These are phyloP conservation scores for Blastobotrys proliferans DNA, from an alignment of 1,139 yeast genomes.

Conservation along the genomic window DNA sequence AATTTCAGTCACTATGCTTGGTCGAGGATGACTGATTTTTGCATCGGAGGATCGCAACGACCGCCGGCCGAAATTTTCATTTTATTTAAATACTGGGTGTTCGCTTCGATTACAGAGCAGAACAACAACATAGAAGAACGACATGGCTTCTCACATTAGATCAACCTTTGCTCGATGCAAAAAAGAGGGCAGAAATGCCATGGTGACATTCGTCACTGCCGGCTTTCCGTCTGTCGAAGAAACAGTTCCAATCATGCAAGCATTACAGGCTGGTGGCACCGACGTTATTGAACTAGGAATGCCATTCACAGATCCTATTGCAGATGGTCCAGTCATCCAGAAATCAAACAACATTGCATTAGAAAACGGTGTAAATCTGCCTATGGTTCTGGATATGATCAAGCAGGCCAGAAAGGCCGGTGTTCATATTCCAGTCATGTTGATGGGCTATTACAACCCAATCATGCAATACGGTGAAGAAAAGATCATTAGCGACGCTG, in stretches of 20 bases:
- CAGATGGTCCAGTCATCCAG: constrained; percentile 97
- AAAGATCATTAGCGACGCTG: constrained; percentile 69
- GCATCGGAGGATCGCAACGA: too few species aligned
- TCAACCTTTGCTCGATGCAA: constrained; percentile 15
- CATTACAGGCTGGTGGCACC: constrained; percentile 92
- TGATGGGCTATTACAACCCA: constrained; percentile 99
- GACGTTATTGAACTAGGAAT: constrained; percentile 92
- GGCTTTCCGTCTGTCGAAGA: constrained; percentile 88
- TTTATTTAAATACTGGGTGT: too few species aligned
- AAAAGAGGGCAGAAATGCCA: constrained; percentile 58
- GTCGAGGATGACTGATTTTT: too few species aligned
- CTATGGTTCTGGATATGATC: constrained; percentile 65
- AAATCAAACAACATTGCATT: constrained; percentile 70
- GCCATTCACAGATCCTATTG: constrained; percentile 98
- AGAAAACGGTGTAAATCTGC: constrained; percentile 73
- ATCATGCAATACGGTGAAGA: constrained; percentile 86
- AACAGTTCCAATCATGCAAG: constrained; percentile 79
- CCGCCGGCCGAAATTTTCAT: too few species aligned
- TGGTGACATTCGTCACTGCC: constrained; percentile 90
- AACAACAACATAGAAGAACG: background rate
- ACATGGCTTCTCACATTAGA: constrained; percentile 14
- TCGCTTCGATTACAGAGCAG: too few species aligned
- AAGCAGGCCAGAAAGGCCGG: constrained; percentile 74
- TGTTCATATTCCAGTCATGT: constrained; percentile 78
- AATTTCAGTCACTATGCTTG: too few species aligned